Conservation (phyloP, 129 eudicot species). For the Saposhnikovia divaricata region DNA sequence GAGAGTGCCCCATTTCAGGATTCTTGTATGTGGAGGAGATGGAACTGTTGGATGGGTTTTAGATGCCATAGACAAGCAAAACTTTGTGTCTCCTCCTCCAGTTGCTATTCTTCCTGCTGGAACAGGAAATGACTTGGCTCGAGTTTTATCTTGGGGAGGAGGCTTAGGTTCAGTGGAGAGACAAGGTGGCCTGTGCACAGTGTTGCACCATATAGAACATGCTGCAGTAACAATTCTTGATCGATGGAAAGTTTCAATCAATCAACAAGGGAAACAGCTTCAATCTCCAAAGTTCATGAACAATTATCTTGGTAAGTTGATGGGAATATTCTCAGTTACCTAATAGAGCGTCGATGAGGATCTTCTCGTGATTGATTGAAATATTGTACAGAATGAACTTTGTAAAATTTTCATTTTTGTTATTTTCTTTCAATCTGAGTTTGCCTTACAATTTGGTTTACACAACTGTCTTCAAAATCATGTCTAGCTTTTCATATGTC, state of each 20-base stretch:
- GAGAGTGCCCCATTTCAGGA: constrained; percentile 73
- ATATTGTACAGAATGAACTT: background rate
- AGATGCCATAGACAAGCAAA: constrained; percentile 88
- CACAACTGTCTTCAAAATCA: background rate
- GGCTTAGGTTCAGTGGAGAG: constrained; percentile 89
- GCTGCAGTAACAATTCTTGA: constrained; percentile 99
- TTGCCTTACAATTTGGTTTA: background rate
- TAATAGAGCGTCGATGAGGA: background rate
- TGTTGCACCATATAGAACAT: constrained; percentile 76
- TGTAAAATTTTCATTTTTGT: too few relatives aligned
- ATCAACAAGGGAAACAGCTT: constrained; percentile 63
- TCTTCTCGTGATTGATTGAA: background rate
- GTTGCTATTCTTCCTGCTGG: constrained; percentile 99
- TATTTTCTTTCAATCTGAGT: background rate
- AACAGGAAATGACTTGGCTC: constrained; percentile 96
- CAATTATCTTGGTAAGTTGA: constrained; percentile 82
- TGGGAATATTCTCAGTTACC: background rate
- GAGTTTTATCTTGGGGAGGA: constrained; percentile 94
- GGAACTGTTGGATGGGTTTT: constrained; percentile 99
- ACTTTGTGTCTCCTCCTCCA: constrained; percentile 94
- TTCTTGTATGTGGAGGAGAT: constrained; percentile 96
- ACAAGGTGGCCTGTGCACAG: constrained; percentile 92
- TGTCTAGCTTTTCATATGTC: background rate
- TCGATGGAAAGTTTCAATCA: constrained; percentile 84
- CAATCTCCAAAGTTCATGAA: constrained; percentile 78